Evolutionary conservation across 2,329 filamentous ascomycete species (phyloP).

Genomic region (Ceratocystis albifundus): DNA sequence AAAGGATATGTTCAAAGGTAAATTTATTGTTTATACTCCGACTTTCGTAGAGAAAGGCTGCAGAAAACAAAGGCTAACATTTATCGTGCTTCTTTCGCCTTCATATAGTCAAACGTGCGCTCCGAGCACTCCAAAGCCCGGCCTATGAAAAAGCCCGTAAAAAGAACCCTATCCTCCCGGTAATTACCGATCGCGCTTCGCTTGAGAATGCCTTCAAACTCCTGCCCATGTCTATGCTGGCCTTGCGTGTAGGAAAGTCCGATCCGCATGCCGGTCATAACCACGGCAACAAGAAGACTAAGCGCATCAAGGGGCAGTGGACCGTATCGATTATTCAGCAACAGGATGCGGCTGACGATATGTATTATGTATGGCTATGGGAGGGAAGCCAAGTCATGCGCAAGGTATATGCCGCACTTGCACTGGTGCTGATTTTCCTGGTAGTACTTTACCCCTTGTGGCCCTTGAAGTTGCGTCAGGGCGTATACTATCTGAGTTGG

Average conservation of each 20-base stretch:
- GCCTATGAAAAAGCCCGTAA: slow-evolving; percentile 80
- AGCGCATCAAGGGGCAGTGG: slow-evolving; percentile 92
- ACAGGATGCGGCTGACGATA: slow-evolving; percentile 73
- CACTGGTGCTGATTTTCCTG: slow-evolving; percentile 71
- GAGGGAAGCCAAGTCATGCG: slow-evolving; percentile 89
- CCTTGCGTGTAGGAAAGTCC: slow-evolving; percentile 74
- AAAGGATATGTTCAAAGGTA: slow-evolving; percentile 96
- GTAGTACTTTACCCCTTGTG: slow-evolving; percentile 93
- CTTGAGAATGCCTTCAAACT: slow-evolving; percentile 93
- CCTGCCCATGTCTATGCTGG: slow-evolving; percentile 85
- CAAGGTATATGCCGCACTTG: slow-evolving; percentile 78
- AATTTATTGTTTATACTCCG: slow-evolving; percentile 17
- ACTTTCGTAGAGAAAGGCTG: not conserved
- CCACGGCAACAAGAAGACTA: slow-evolving; percentile 62
- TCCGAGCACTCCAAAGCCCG: slow-evolving; percentile 77
- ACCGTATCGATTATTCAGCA: slow-evolving; percentile 92
- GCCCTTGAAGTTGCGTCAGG: slow-evolving; percentile 80
- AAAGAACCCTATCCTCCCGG: slow-evolving; percentile 81
- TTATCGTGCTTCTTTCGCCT: not conserved
- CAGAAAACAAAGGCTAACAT: slow-evolving; percentile 8
- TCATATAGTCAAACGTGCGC: slow-evolving; percentile 75
- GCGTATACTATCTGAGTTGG: slow-evolving; percentile 96
- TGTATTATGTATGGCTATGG: slow-evolving; percentile 96
- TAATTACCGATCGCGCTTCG: slow-evolving; percentile 74
- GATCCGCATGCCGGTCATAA: slow-evolving; percentile 53